These are phyloP conservation scores for Paraphoma chrysanthemicola DNA, from an alignment of 2,329 filamentous ascomycete species.

Conservation along the genomic window DNA sequence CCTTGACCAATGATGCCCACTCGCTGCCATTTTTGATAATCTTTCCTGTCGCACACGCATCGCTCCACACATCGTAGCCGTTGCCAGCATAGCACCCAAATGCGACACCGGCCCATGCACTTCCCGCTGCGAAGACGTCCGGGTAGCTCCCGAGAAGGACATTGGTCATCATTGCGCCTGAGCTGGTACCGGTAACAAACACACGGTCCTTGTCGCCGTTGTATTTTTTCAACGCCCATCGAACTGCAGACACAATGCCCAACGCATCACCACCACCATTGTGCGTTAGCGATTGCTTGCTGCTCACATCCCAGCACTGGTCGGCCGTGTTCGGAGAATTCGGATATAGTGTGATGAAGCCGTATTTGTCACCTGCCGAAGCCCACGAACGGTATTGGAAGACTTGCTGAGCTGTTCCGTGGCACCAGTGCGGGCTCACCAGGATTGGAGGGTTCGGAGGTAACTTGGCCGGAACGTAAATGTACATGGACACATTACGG, in stretches of 20 bases:
- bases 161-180: conserved; percentile 47
- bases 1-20: conserved; percentile 37
- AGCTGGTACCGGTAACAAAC: conserved; percentile 44
- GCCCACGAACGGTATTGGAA: conserved; percentile 39
- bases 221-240: conserved; percentile 38
- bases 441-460: conserved; percentile 37
- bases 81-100: conserved; percentile 45
- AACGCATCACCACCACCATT: conserved; percentile 43
- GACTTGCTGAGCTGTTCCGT: conserved; percentile 38
- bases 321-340: conserved; percentile 36
- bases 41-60: conserved; percentile 39
- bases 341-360: conserved; percentile 46
- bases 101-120: conserved; percentile 43
- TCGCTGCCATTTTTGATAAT: conserved; percentile 39
- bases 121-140: conserved; percentile 44
- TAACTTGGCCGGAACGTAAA: conserved; percentile 42
- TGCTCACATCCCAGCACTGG: conserved; percentile 46
- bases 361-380: conserved; percentile 36
- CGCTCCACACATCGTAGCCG: conserved; percentile 41
- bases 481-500: conserved; percentile 41
- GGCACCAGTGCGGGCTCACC: conserved; percentile 44
- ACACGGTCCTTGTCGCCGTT: conserved; percentile 36
- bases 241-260: conserved; percentile 43
- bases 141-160: conserved; percentile 43
- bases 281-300: conserved; percentile 40